phyloP scores from a whole-genome alignment of 2,329 filamentous ascomycete genomes.

The Zasmidium angulare region DNA sequence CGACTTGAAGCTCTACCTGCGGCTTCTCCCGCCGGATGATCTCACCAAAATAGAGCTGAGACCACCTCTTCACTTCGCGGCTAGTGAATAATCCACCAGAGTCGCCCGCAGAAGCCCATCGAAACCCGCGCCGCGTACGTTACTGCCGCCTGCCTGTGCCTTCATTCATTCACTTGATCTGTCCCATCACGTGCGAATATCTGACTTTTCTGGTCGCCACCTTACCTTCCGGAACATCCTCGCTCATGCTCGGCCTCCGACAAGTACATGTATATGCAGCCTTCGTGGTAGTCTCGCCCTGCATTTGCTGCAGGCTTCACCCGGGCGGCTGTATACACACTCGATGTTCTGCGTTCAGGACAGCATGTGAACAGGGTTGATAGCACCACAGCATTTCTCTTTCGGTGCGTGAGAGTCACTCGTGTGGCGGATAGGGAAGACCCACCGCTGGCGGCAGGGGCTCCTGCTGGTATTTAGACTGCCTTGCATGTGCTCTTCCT shows the following conservation, averaged over 20 bases:
- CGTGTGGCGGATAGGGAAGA: not conserved
- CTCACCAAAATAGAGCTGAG: not conserved
- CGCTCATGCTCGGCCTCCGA: constrained; percentile 5
- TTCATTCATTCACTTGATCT: constrained; percentile 1
- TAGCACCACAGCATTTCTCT: not conserved
- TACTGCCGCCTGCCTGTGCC: not conserved
- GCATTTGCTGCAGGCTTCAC: not conserved
- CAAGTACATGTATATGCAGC: not conserved
- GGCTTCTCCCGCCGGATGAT: not conserved
- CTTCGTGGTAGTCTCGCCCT: not conserved
- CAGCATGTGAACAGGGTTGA: not conserved
- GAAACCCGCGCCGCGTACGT: not conserved
- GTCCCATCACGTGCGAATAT: not conserved
- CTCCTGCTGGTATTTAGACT: not conserved
- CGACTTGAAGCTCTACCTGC: not conserved
- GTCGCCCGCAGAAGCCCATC: not conserved
- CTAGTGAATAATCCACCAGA: not conserved
- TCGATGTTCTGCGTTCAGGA: not conserved
- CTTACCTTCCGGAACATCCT: not conserved
- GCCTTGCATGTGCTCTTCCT: not conserved
- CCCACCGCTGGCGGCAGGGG: not conserved
- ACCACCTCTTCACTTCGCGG: not conserved
- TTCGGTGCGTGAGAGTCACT: not conserved
- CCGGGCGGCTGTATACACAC: not conserved
- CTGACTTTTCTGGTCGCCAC: not conserved